Base-by-base conservation (phyloP, 768 basidiomycete species). In the Kwoniella sp. region DNA sequence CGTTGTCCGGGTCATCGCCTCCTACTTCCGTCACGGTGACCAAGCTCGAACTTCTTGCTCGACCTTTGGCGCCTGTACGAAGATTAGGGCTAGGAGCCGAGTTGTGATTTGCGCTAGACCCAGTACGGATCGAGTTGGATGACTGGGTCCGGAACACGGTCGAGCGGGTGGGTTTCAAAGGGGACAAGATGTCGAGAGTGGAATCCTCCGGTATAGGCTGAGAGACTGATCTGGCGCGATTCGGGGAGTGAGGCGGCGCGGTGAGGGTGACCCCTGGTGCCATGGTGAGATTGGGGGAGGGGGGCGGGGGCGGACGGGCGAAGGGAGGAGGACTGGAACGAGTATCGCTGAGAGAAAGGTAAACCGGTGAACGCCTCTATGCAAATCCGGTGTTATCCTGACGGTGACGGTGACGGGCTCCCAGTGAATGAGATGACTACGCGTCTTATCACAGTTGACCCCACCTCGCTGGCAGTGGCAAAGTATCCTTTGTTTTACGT, bases 21-120 rank as follows among this genome's bases (percentile, higher is more conserved):
- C 75, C 75, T 7, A 76, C 75, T 44, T 76, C 73, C 27, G 71
- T 76, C 8, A 76, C 73, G 0, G 73, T 73, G 14, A 76, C 68
- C 50, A 76, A 44, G 60, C 70, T 73, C 7, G 69, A 69, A 50
- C 72, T 73, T 45, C 75, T 60, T 22, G 70, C 75, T 27, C 75
- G 31, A 2, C 67, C 71, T 50, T 54, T 46, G 9, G 41, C 34
- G 23, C 33, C 47, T 19, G 29, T 32, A n/a, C 50, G 32, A 31
- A 50, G 34, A 41, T 29, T 50, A 32, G 48, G 48, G 25, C 28
- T 50, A 22, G 37, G n/a, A 15, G 26, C 27, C 9, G 42, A 38
- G 11, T 19, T 23, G 31, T 52, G 45, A 14, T 45, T 47, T 7
- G 31, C 14, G 27, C 19, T 7, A 2, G 20, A 6, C 6, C 43